Percentiles rank a stretch among this genome's conserved stretches.
These are phyloP conservation scores for Wickerhamomyces sp. DNA, from an alignment of 1,139 yeast genomes.

Conservation along the genomic window DNA sequence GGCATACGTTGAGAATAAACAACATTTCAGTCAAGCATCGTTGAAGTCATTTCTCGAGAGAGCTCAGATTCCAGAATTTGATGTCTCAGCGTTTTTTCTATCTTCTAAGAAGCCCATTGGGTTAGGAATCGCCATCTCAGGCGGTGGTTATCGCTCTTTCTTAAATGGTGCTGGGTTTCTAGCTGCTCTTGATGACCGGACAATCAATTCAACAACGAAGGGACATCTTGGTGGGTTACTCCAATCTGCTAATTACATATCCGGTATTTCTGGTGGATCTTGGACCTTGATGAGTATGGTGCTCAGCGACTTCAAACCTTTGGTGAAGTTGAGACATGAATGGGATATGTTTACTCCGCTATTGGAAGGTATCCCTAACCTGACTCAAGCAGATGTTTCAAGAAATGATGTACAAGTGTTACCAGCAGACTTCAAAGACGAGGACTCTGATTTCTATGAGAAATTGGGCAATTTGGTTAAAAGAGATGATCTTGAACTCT, in stretches of 20 bases:
- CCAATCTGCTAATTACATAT: constrained; percentile 49
- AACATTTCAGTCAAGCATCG: constrained; percentile 29
- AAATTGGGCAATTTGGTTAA: constrained; percentile 18
- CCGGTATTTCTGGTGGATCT: constrained; percentile 70
- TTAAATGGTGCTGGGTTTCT: constrained; percentile 60
- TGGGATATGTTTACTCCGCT: constrained; percentile 49
- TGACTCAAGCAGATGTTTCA: constrained; percentile 25
- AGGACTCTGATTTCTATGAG: constrained; percentile 23
- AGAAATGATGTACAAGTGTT: constrained; percentile 26
- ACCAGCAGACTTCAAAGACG: constrained; percentile 20
- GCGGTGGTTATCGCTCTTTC: constrained; percentile 74
- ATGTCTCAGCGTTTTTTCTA: constrained; percentile 26
- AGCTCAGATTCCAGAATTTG: constrained; percentile 35
- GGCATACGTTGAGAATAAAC: constrained; percentile 34
- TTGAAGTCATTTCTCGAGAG: constrained; percentile 30
- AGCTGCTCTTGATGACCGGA: constrained; percentile 46
- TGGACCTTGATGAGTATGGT: constrained; percentile 53
- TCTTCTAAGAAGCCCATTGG: constrained; percentile 30
- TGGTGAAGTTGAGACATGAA: constrained; percentile 31
- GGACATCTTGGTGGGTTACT: constrained; percentile 45
- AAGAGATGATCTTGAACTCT: constrained; percentile 6
- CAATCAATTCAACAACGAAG: constrained; percentile 28
- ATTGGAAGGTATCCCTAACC: constrained; percentile 48
- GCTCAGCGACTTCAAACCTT: constrained; percentile 40
- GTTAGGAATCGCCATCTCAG: constrained; percentile 59